Base-by-base conservation (phyloP, 345 rosid species). In the Dovyalis caffra region DNA sequence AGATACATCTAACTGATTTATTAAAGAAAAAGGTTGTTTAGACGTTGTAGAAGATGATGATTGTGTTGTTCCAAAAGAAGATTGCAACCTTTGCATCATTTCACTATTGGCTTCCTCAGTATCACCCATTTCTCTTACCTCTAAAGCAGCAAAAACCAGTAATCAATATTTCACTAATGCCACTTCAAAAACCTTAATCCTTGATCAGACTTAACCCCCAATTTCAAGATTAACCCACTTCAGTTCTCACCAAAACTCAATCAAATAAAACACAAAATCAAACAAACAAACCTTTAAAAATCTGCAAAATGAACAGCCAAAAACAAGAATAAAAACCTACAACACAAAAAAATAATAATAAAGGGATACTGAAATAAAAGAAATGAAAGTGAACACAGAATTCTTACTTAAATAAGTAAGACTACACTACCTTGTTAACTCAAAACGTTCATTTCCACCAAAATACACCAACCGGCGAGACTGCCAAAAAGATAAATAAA, bases 61-160 rank as follows among this genome's bases (percentile, higher is more conserved):
- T 12, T 80, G 83, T 8, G 69, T 76, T 6, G 87, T 82, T 5
- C 90, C 92, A 33, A 85, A 86, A 2, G 92, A 89, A 49, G 96
- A 82, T 49, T 87, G 90, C 45, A 89, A 79, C 85, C 97, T 90
- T 33, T 83, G 91, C 82, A 91, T 88, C 91, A 88, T 83, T 45
- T 90, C 97, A 73, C 80, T 77, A 65, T 79, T 84, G 75, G 77
- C 87, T 71, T 86, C 91, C 23, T 86, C 91, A 66, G 85, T 84
- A 58, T 92, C 97, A 73, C 90, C 97, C 97, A 90, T 94, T 49
- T 53, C 64, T 10, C n/a, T 31, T 32, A 28, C 37, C 34, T 33
- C 29, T 43, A 33, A 57, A 68, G 15, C n/a, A 16, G 35, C 43
- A n/a, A 53, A n/a, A 32, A 49, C 31, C 37, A 38, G 35, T 26